A percentile compares a stretch with the other conserved stretches of the same genome.
Conservation (phyloP, 2,329 filamentous ascomycete genomes). For the Colletotrichum eleusines region DNA sequence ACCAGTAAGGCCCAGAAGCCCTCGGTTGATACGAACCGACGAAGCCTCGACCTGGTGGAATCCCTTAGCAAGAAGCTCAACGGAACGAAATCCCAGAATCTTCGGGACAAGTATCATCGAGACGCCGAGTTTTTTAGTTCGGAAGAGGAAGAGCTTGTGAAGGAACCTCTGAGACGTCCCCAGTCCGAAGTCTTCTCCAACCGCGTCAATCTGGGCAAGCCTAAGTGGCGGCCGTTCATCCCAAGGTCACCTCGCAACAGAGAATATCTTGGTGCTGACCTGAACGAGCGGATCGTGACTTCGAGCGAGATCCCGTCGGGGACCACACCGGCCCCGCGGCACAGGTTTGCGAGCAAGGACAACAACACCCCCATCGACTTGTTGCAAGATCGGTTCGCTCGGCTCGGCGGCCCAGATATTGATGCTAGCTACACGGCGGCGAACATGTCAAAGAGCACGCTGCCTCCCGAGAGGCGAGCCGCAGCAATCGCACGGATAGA, state of each 20-base stretch:
- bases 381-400: constrained; percentile 59
- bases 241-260: constrained; percentile 56
- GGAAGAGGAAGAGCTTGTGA: constrained; percentile 28
- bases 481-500: constrained; percentile 68
- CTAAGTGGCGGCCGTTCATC: constrained; percentile 57
- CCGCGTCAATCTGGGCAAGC: constrained; percentile 47
- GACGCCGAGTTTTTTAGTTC: constrained; percentile 43
- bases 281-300: constrained; percentile 48
- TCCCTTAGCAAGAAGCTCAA: constrained; percentile 43
- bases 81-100: constrained; percentile 44
- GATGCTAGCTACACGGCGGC: constrained; percentile 50
- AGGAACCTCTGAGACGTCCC: constrained; percentile 18
- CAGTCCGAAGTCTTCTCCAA: constrained; percentile 32
- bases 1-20: constrained; percentile 37
- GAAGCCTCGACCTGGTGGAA: constrained; percentile 48
- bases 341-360: constrained; percentile 44
- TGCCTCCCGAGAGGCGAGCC: constrained; percentile 64
- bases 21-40: constrained; percentile 14
- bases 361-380: constrained; percentile 58
- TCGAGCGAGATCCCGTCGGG: constrained; percentile 46
- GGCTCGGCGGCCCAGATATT: constrained; percentile 56
- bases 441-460: constrained; percentile 56
- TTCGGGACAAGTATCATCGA: constrained; percentile 53
- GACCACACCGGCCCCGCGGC: constrained; percentile 45
- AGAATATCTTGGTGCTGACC: constrained; percentile 52